These are phyloP conservation scores for Spathaspora sp. DNA, from an alignment of 1,139 yeast species.

Conservation along the genomic window DNA sequence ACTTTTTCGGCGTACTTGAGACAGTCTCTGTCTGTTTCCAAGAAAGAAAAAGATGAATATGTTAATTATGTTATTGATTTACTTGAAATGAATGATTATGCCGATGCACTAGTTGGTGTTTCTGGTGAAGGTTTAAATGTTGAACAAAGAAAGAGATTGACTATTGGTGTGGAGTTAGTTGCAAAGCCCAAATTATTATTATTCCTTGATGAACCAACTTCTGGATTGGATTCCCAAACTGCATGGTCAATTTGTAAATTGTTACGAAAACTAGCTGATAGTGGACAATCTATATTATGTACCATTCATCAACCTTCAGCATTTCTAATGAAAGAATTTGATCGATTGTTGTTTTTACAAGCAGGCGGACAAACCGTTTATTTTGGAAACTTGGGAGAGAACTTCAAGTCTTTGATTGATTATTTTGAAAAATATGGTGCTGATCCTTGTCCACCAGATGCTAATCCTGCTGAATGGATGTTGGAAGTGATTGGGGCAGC, in stretches of 20 bases:
- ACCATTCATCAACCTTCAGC: conserved; percentile 49
- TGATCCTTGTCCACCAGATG: conserved; percentile 39
- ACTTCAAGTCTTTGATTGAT: conserved; percentile 46
- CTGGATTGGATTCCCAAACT: conserved; percentile 45
- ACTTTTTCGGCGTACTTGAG: conserved; percentile 36
- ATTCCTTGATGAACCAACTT: conserved; percentile 40
- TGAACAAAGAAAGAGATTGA: conserved; percentile 36
- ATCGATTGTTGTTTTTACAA: conserved; percentile 37
- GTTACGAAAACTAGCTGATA: conserved; percentile 41
- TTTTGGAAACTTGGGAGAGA: conserved; percentile 63
- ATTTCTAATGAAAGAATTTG: conserved; percentile 34
- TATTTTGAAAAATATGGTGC: conserved; percentile 62
- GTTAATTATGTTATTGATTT: conserved; percentile 38
- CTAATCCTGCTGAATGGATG: conserved; percentile 60
- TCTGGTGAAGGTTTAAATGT: conserved; percentile 42
- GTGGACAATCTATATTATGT: conserved; percentile 44
- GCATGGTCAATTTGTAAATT: conserved; percentile 46
- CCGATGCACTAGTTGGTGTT: conserved; percentile 40
- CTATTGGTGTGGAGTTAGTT: conserved; percentile 41
- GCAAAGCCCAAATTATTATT: conserved; percentile 39
- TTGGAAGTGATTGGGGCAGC: conserved; percentile 50
- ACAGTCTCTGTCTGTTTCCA: conserved; percentile 31
- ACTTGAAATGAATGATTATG: conserved; percentile 33
- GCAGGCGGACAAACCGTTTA: conserved; percentile 61
- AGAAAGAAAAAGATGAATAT: conserved; percentile 32